Base-by-base conservation (phyloP, 208 protist genomes). In the Herpetomonas samuelpessoai region DNA sequence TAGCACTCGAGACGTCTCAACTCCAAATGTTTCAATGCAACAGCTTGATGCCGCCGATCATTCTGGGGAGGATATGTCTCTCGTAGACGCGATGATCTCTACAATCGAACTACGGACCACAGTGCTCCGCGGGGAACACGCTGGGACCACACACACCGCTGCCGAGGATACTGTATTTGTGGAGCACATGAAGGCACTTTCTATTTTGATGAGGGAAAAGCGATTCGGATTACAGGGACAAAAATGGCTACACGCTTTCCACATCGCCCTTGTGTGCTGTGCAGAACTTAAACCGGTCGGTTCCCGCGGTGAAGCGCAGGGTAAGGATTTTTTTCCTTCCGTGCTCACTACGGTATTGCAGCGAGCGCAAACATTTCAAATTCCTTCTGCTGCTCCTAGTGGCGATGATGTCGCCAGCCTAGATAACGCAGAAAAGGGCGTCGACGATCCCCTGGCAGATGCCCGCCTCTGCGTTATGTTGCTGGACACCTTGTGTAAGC, bases 261-360 rank as follows among this genome's bases (percentile, higher is more conserved):
- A 65, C 18, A 56, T 38, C 47, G 60, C 60, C 10, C 48, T 65
- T 27, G 60, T 50, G 19, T 50, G 49, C 30, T 45, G 45, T 30
- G 21, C 46, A 21, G 48, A 57, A 30, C 22, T 65, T 18, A 19
- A 28, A 57, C 47, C 60, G 41, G 41, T 57, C 10, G 9, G n/a
- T 25, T 50, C 19, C 30, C 47, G 16, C 19, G 44, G 29, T 9
- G 49, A 60, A 6, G 35, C 35, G 6, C 35, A 6, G 6, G 9
- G 6, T 41, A 6, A 14, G 35, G 35, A 41, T 6, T 6, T 41
- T 6, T 41, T 41, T 14, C 35, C 35, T 6, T 41, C 35, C 14
- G 14, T 41, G 14, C 35, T 41, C 9, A 41, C 14, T 6, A 41
- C 35, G 6, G 9, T 41, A 6, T 14, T 41, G 9, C 35, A 14